These are phyloP conservation scores for Aureobasidium sp. DNA, from an alignment of 2,329 filamentous ascomycete genomes.

Conservation along the genomic window DNA sequence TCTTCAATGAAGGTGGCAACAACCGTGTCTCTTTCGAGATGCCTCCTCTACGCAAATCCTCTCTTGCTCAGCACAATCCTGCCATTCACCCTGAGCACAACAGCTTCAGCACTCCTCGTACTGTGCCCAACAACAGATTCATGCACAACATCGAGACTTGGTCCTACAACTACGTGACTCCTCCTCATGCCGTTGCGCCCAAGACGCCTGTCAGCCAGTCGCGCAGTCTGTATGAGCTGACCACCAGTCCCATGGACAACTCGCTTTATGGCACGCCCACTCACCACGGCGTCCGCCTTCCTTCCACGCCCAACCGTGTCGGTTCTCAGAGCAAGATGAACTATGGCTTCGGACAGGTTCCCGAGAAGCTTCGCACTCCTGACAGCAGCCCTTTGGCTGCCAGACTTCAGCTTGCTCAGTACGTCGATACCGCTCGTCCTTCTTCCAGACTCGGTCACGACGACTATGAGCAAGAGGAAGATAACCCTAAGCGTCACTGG, in stretches of 20 bases:
- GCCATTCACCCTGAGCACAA: not conserved
- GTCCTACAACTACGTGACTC: not conserved
- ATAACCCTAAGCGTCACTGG: not conserved
- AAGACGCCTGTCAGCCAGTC: not conserved
- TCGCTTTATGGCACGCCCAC: not conserved
- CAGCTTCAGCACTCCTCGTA: not conserved
- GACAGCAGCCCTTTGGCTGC: not conserved
- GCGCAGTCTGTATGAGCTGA: not conserved
- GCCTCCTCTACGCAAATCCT: not conserved
- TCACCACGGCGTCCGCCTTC: not conserved
- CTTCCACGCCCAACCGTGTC: not conserved
- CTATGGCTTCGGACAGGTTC: not conserved
- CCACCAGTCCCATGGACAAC: constrained; percentile 1
- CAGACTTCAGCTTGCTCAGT: not conserved
- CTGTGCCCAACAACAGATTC: not conserved
- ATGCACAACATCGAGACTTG: not conserved
- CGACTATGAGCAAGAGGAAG: not conserved
- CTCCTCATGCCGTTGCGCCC: not conserved
- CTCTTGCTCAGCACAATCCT: not conserved
- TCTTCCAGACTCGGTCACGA: not conserved
- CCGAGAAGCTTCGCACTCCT: not conserved
- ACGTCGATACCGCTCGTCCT: not conserved
- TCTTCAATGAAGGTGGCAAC: not conserved
- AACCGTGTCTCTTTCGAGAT: not conserved
- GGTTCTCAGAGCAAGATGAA: not conserved